Percentiles rank a stretch among this genome's conserved stretches.
Evolutionary conservation across 306 rosid species (phyloP).

Genomic region (Trifolium pratense): DNA sequence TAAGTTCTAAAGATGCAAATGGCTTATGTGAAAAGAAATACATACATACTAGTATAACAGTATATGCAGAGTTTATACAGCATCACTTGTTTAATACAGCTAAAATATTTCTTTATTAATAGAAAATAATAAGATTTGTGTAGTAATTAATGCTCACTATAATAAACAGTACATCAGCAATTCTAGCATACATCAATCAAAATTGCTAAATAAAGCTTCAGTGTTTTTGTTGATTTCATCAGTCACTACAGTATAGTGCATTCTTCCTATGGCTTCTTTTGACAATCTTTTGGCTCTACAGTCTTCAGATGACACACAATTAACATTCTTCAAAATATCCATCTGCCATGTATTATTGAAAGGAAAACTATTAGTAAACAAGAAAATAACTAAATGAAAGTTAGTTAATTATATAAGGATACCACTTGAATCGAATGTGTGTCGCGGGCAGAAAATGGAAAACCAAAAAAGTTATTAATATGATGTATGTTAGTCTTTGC

Average conservation of each 20-base stretch:
- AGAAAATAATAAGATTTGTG: background rate
- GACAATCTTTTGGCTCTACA: slow-evolving; percentile 25
- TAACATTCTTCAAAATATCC: slow-evolving; percentile 23
- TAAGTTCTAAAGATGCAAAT: background rate
- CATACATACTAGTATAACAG: background rate
- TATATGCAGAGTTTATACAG: background rate
- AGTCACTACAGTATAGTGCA: background rate
- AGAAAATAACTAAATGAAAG: slow-evolving; percentile 24
- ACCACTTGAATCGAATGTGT: background rate
- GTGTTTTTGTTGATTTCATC: background rate
- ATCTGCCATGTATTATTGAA: slow-evolving; percentile 28
- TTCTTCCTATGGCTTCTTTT: background rate
- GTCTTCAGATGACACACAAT: background rate
- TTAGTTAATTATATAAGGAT: background rate
- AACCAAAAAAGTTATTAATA: background rate
- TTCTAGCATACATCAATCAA: background rate
- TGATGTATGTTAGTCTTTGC: background rate
- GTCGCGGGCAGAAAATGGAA: background rate
- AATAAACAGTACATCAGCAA: slow-evolving; percentile 1
- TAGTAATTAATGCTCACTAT: slow-evolving; percentile 21
- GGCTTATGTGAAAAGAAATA: background rate
- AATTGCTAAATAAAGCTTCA: slow-evolving; percentile 5
- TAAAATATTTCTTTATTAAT: background rate
- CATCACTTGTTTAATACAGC: background rate
- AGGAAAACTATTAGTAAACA: slow-evolving; percentile 9